Evolutionary conservation across 768 basidiomycete genomes (phyloP), one percentile per base, ranked within the genome.

Genomic region (Hypholoma fasciculare): DNA sequence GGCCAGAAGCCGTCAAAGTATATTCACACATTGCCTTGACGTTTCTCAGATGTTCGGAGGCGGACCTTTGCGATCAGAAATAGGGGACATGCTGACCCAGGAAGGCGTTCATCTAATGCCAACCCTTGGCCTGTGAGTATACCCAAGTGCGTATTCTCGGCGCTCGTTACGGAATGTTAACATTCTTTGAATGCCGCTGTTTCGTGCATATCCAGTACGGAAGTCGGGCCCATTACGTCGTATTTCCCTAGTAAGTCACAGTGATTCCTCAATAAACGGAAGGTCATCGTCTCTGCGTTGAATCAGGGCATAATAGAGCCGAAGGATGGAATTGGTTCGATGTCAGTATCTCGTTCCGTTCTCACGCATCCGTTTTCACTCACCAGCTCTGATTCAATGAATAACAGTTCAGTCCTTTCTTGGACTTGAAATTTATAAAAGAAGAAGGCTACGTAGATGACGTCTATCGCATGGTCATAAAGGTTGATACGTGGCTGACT

Each of bases 41-140:
- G 12, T 8, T 30, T 37, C 4, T 2, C 36, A 57, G 56, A 49
- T 57, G 56, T 57, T 42, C 16, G 56, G 56, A 11, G 56, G 56
- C 9, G 56, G 56, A 1, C 56, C 56, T 14, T 4, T 57, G 8
- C 48, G 44, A n/a, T 27, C 20, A 16, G 23, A 12, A 38, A 34
- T 50, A 6, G 56, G 49, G 0, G 27, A 57, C 3, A n/a, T 39
- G 7, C 38, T 57, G 14, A 39, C 39, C 1, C 13, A 19, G 4
- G 26, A 57, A 36, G 56, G 56, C 12, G 56, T 57, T 16, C 43
- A 20, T 12, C 16, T 57, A 14, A 34, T 50, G 26, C 56, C 56
- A 2, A 57, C 43, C n/a, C 39, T 57, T 19, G 56, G 56, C 27
- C 19, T 57, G 56, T 49, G 37, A 38, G 51, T 11, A 27, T 16